Base-by-base conservation (phyloP, 768 basidiomycete species). In the Lentinula edodes region DNA sequence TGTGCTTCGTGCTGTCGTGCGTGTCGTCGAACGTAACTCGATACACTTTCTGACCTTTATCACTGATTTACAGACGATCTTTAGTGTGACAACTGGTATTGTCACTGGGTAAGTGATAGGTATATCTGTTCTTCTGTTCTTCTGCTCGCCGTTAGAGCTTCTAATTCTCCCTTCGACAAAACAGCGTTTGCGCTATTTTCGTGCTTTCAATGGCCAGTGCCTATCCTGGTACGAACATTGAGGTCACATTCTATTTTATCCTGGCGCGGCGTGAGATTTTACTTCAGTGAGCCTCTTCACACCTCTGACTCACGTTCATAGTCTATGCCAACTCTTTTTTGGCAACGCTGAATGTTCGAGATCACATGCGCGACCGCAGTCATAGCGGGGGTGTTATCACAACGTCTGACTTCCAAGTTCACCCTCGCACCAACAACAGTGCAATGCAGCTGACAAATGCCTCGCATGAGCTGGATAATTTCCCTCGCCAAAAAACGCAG, bases 101-200 rank as follows among this genome's bases (percentile, higher is more conserved):
- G 43, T 59, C 45, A 48, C 58, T 13, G 34, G 58, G 58, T 59
- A 35, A 59, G 13, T 8, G n/a, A n/a, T n/a, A n/a, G n/a, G n/a
- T n/a, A n/a, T n/a, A n/a, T n/a, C n/a, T n/a, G n/a, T n/a, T n/a
- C n/a, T n/a, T 4, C 5, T 16, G 4, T 41, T 41, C 13, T 20
- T 54, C 1, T 34, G 18, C 6, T 41, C n/a, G 12, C 15, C n/a
- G 4, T 6, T 6, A n/a, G 18, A 38, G n/a, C 18, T 36, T 6
- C 20, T 23, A 20, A 20, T 8, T 9, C 12, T 13, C 8, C 7
- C 16, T 20, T 48, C n/a, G 0, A 20, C 15, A 6, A 18, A 45
- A n/a, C 58, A 59, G 58, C 23, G 45, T 59, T 39, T 59, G 58
- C 41, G 58, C 58, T 34, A 59, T 59, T n/a, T n/a, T 59, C 16